Evolutionary conservation across 805 yeast genomes (phyloP).

Genomic region (Blastobotrys peoriensis): DNA sequence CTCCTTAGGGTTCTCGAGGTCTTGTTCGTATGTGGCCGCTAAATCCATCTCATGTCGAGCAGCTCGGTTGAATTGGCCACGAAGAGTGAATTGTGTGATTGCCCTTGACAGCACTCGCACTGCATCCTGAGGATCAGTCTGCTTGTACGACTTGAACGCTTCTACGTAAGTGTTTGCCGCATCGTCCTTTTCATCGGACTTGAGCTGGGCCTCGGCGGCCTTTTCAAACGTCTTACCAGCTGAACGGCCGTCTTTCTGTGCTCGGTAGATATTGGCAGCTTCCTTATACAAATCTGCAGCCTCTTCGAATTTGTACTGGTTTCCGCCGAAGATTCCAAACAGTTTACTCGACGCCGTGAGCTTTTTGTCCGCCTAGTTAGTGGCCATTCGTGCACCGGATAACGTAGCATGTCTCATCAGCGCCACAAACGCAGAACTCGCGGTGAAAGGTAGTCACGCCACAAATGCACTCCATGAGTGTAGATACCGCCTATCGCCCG

Average conservation of each 20-base stretch:
- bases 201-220: conserved; percentile 75
- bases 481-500: too few species aligned
- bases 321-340: conserved; percentile 42
- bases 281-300: conserved; percentile 86
- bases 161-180: conserved; percentile 87
- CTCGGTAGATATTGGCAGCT: conserved; percentile 86
- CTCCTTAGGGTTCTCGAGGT: conserved; percentile 54
- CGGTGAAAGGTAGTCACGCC: too few species aligned
- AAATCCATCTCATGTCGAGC: conserved; percentile 91
- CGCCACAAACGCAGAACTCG: too few species aligned
- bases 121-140: conserved; percentile 61
- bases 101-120: conserved; percentile 74
- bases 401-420: too few species aligned
- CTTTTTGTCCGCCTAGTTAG: conserved; percentile 58
- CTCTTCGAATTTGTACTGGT: conserved; percentile 68
- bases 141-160: conserved; percentile 80
- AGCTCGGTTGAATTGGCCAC: conserved; percentile 94
- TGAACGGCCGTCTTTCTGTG: conserved; percentile 56
- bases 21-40: conserved; percentile 78
- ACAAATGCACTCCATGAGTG: too few species aligned
- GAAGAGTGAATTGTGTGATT: conserved; percentile 72
- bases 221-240: conserved; percentile 83
- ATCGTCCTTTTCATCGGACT: conserved; percentile 77
- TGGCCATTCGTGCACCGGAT: too few species aligned
- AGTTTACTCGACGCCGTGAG: conserved; percentile 42